Conservation (phyloP, 2,329 filamentous ascomycete genomes). For the Boeremia exigua region DNA sequence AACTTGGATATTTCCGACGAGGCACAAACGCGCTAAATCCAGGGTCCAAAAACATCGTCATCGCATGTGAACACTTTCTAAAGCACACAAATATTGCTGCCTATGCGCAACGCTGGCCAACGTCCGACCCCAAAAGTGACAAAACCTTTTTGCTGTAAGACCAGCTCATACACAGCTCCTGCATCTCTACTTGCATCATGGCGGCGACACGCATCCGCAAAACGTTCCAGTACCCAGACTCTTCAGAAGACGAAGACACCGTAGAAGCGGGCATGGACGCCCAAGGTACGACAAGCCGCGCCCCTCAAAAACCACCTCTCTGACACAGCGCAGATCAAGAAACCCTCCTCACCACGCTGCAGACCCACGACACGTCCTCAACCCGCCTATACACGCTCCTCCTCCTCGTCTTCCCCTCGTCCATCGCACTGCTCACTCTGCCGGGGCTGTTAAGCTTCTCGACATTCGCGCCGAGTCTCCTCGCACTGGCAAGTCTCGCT, state of each 20-base stretch:
- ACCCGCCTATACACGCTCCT: constrained; percentile 57
- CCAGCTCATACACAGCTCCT: background rate
- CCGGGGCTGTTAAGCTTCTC: constrained; percentile 52
- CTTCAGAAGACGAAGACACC: constrained; percentile 60
- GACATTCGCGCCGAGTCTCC: constrained; percentile 56
- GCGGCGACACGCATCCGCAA: constrained; percentile 71
- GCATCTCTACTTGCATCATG: constrained; percentile 40
- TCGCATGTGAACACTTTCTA: constrained; percentile 18
- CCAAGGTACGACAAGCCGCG: constrained; percentile 61
- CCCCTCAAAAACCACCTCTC: background rate
- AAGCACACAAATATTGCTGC: constrained; percentile 11
- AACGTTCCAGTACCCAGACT: constrained; percentile 76
- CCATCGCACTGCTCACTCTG: constrained; percentile 64
- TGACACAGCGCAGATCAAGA: constrained; percentile 36
- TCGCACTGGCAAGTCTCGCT: constrained; percentile 68
- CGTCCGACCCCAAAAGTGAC: background rate
- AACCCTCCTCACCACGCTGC: constrained; percentile 33
- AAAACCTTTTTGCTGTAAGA: too few species aligned
- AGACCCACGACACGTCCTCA: constrained; percentile 46
- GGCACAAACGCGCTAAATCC: constrained; percentile 16
- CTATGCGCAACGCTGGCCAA: constrained; percentile 14
- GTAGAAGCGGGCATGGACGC: constrained; percentile 73
- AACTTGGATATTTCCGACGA: background rate
- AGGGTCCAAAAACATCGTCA: constrained; percentile 32
- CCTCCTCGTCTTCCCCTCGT: constrained; percentile 67